Evolutionary conservation across 2,329 filamentous ascomycete genomes (phyloP).

Genomic region (Botryotinia calthae): DNA sequence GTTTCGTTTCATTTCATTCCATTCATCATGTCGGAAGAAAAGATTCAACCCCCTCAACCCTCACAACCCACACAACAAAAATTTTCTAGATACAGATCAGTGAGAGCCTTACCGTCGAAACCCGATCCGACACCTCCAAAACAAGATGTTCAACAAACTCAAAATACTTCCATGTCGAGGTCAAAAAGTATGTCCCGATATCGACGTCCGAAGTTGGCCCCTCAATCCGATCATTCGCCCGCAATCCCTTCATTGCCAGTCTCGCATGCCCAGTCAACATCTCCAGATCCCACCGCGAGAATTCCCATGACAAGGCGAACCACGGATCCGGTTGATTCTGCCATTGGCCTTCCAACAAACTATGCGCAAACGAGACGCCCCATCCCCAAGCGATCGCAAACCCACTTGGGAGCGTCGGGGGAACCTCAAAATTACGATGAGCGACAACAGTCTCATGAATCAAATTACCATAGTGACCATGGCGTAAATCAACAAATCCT

Average conservation of each 20-base stretch:
- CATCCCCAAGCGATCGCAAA: conserved; percentile 19
- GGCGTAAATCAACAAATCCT: conserved; percentile 19
- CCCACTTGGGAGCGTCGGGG: conserved; percentile 18
- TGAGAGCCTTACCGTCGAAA: conserved; percentile 44
- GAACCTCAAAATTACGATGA: conserved; percentile 28
- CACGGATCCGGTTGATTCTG: conserved; percentile 7
- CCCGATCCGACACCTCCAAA: neutral
- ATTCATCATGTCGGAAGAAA: conserved; percentile 29
- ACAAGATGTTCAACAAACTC: conserved; percentile 24
- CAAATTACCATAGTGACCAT: conserved; percentile 25
- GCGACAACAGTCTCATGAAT: conserved; percentile 16
- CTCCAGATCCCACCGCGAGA: neutral
- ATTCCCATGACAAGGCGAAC: conserved; percentile 9
- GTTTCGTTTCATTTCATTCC: neutral
- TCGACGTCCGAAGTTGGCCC: conserved; percentile 31
- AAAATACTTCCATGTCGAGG: conserved; percentile 24
- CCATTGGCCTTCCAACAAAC: neutral
- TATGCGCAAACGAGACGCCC: conserved; percentile 20
- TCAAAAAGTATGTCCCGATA: conserved; percentile 43
- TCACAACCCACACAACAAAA: conserved; percentile 40
- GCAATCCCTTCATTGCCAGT: conserved; percentile 24
- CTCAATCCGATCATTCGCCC: conserved; percentile 18
- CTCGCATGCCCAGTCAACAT: neutral
- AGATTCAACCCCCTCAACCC: conserved; percentile 21
- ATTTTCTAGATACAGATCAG: conserved; percentile 58